phyloP scores from a whole-genome alignment of 176 grass and related monocot genomes.

The Eleusine coracana region DNA sequence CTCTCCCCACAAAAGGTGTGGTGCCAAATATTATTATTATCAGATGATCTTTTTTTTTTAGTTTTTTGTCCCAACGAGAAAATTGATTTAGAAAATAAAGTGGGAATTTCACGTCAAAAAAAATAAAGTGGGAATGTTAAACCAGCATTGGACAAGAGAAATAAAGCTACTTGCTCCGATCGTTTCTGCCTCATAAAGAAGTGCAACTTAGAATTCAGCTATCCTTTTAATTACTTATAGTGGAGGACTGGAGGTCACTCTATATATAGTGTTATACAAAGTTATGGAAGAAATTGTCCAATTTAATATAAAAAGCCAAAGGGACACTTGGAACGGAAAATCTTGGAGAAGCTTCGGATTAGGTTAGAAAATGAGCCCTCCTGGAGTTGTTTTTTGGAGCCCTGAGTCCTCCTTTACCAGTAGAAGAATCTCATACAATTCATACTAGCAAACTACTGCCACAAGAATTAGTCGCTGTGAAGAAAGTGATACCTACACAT shows the following conservation, averaged over 20 bases:
- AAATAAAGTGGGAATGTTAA: not conserved
- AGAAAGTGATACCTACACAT: not conserved
- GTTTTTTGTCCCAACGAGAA: not conserved
- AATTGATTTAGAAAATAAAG: not conserved
- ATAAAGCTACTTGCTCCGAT: too few relatives aligned
- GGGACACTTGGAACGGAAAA: not conserved
- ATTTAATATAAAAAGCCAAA: too few relatives aligned
- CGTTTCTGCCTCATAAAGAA: too few relatives aligned
- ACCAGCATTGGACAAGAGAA: too few relatives aligned
- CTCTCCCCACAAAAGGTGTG: not conserved
- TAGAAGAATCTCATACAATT: conserved; percentile 42
- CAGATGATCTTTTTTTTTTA: not conserved
- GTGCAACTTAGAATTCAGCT: too few relatives aligned
- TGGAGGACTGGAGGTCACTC: too few relatives aligned
- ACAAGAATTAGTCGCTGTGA: conserved; percentile 5
- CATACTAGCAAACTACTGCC: conserved; percentile 17
- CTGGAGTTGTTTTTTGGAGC: not conserved
- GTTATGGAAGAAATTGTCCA: not conserved
- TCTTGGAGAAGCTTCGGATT: conserved; percentile 25
- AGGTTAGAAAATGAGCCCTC: conserved; percentile 9
- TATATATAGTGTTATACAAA: too few relatives aligned
- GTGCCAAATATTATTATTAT: not conserved
- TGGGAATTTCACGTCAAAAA: not conserved
- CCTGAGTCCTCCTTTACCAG: not conserved
- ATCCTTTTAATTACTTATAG: too few relatives aligned